Conservation (phyloP, 306 rosid genomes). For the Trifolium subterraneum region DNA sequence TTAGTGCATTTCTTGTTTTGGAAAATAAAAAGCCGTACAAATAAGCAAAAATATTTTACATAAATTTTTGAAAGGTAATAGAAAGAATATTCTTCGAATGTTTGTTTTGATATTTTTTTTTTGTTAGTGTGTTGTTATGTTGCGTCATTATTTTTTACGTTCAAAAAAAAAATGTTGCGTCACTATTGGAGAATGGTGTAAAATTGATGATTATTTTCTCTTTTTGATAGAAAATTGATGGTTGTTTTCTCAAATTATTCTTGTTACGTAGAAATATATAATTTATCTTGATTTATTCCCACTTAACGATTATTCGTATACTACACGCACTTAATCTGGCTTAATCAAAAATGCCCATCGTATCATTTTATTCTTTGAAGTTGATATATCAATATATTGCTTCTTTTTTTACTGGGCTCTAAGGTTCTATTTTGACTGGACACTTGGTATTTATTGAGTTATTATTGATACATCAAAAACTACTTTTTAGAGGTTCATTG, state of each 20-base stretch:
- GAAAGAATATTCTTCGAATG: slow-evolving; percentile 1
- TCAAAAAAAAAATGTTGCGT: too few species aligned
- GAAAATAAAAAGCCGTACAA: background rate
- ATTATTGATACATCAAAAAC: too few species aligned
- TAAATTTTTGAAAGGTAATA: background rate
- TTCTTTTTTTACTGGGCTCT: background rate
- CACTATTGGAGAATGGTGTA: background rate
- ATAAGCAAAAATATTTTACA: background rate
- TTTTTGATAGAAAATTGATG: background rate
- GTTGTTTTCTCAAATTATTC: background rate
- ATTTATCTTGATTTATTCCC: background rate
- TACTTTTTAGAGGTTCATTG: too few species aligned
- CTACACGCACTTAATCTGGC: background rate
- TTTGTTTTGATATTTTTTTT: background rate
- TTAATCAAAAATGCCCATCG: background rate
- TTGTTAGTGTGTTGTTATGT: background rate
- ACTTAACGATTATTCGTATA: background rate
- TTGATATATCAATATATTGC: background rate
- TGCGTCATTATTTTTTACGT: background rate
- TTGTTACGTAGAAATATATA: background rate
- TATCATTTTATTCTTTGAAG: background rate
- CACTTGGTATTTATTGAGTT: too few species aligned
- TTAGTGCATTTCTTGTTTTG: background rate
- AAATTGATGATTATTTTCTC: background rate
- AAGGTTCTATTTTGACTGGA: too few species aligned